Base-by-base conservation (phyloP, 2,329 filamentous ascomycete species). In the Penicillium sp. region DNA sequence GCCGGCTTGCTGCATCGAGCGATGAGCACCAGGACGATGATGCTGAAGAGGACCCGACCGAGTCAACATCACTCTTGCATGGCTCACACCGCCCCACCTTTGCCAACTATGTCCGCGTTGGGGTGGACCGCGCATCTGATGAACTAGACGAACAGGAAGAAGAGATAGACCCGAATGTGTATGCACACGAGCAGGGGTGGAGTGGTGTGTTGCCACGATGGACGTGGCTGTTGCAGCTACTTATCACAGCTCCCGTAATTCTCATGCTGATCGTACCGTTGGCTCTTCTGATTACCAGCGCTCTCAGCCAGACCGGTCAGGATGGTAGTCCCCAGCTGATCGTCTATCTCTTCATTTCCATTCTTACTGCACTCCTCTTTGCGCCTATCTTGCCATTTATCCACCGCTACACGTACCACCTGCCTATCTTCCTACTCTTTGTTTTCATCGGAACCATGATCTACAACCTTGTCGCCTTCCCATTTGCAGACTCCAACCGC, bases 381-480 rank as follows among this genome's bases (percentile, higher is more conserved):
- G 78, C 91, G 0, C 94, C 94, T 0, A 73, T 91, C 3, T 83
- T 87, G 0, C 94, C 94, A 0, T 96, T 96, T 70, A 81, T 96
- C 40, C 92, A 97, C 72, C 88, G 93, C 43, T 85, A 94, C 61
- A 91, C 88, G 1, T 89, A 89, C 70, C 91, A 96, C 58, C 73
- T 97, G 4, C 92, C 94, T 0, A 77, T 88, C 0, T 87, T 96
- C 65, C 74, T 97, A 16, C 80, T 95, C 29, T 70, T 87, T 13
- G 78, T 96, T 9, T 90, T 92, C 60, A 68, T 85, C 25, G 90
- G 82, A 31, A 95, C 91, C 1, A 76, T 95, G 29, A 82, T 92
- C 55, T 97, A 96, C 78, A 96, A 95, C 69, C 83, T 97, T 5
- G 76, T 84, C 2, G 90, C 90, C 1, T 97, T 96, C 73, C 94